A percentile compares a stretch with the other conserved stretches of the same genome.
phyloP scores from a whole-genome alignment of 352 stramenopile species.

The Elongisporangium anandrum region DNA sequence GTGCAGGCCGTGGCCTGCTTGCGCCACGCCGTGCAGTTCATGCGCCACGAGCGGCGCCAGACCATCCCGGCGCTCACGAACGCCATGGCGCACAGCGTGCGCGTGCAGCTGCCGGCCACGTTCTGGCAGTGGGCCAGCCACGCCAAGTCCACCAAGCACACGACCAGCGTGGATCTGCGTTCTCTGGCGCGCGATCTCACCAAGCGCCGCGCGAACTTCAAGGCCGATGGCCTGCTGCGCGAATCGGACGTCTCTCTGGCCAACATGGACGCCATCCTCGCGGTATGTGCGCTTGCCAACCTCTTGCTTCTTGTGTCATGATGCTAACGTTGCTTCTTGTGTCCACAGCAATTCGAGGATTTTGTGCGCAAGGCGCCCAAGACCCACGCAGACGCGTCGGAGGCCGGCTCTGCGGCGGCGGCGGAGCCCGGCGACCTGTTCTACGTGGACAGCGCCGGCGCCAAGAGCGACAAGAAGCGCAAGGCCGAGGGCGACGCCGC shows the following conservation, averaged over 20 bases:
- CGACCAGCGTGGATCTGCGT: slow-evolving; percentile 13
- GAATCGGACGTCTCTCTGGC: slow-evolving; percentile 33
- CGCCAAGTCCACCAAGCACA: slow-evolving; percentile 6
- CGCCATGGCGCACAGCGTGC: slow-evolving; percentile 35
- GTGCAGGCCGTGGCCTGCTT: slow-evolving; percentile 35
- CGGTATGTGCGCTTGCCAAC: slow-evolving; percentile 19
- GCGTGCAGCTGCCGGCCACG: slow-evolving; percentile 32
- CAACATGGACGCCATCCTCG: slow-evolving; percentile 33
- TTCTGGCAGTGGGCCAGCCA: slow-evolving; percentile 46
- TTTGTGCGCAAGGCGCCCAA: slow-evolving; percentile 28
- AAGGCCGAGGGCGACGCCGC: slow-evolving; percentile 11
- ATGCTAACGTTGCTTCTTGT: not conserved
- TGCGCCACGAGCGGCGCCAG: slow-evolving; percentile 42
- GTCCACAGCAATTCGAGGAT: slow-evolving; percentile 34
- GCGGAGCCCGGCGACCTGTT: slow-evolving; percentile 27
- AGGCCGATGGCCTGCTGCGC: slow-evolving; percentile 42
- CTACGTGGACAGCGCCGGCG: slow-evolving; percentile 56
- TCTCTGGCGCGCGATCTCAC: slow-evolving; percentile 7
- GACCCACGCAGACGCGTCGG: slow-evolving; percentile 10
- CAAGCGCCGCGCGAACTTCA: slow-evolving; percentile 23
- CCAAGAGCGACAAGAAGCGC: slow-evolving; percentile 30
- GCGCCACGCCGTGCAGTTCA: slow-evolving; percentile 51
- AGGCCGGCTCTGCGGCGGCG: slow-evolving; percentile 1
- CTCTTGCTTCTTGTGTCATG: slow-evolving; percentile 5
- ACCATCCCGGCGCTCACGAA: slow-evolving; percentile 40